Conservation (phyloP, 805 yeast species). For the Starmerella vitae region DNA sequence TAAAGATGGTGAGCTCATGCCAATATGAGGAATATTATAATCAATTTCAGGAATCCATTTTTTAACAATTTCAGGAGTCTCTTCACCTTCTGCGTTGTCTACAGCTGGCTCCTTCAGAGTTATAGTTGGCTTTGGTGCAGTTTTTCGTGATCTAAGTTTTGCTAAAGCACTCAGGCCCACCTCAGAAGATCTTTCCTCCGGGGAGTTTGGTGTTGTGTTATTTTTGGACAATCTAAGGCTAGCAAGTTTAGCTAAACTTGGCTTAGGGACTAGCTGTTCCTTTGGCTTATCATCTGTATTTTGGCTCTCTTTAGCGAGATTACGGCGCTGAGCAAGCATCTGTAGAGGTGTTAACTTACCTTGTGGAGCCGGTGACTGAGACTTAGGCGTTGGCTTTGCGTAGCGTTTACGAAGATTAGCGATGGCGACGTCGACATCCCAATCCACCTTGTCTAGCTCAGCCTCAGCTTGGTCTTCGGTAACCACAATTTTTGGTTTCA, state of each 20-base stretch:
- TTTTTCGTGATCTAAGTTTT: conserved; percentile 1
- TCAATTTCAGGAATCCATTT: neutral
- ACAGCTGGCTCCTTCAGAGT: neutral
- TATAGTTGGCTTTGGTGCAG: neutral
- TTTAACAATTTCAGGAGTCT: neutral
- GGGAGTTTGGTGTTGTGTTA: neutral
- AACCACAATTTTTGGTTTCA: conserved; percentile 11
- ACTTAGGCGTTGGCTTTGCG: conserved; percentile 7
- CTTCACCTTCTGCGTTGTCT: neutral
- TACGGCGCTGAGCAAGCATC: conserved; percentile 14
- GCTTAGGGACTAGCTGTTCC: neutral
- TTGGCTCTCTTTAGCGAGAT: neutral
- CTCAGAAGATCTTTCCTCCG: neutral
- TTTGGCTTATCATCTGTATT: neutral
- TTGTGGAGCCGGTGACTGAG: conserved; percentile 8
- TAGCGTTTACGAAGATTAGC: conserved; percentile 14
- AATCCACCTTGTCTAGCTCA: conserved; percentile 20
- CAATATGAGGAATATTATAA: neutral
- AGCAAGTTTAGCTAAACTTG: conserved; percentile 10
- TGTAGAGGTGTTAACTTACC: conserved; percentile 21
- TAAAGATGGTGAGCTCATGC: conserved; percentile 6
- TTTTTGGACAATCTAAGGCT: conserved; percentile 2
- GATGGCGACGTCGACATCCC: conserved; percentile 22
- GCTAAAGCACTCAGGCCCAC: conserved; percentile 2
- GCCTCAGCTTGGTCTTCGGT: conserved; percentile 17